Percentiles rank a stretch among this genome's conserved stretches.
Evolutionary conservation across 805 yeast species (phyloP).

Genomic region (Wickerhamomyces silvicola): DNA sequence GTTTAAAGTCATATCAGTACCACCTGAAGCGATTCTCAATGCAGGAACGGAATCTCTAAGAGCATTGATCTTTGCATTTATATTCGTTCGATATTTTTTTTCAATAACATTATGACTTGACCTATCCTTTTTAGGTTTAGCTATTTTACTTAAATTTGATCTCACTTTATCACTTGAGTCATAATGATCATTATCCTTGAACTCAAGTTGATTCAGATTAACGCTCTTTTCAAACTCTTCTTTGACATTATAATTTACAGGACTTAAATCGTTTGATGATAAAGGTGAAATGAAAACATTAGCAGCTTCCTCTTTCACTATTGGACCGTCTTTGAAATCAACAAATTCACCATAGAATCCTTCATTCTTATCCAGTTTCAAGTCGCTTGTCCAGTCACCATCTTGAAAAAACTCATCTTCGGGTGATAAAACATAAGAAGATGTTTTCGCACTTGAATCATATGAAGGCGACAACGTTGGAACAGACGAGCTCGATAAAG

Average conservation of each 20-base stretch:
- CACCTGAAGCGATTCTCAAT: constrained; percentile 54
- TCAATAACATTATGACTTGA: constrained; percentile 76
- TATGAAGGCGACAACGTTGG: constrained; percentile 19
- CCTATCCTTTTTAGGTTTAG: constrained; percentile 46
- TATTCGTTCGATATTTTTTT: constrained; percentile 72
- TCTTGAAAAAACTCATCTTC: constrained; percentile 13
- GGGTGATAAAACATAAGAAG: constrained; percentile 18
- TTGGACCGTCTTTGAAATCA: not conserved
- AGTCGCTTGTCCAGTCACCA: constrained; percentile 13
- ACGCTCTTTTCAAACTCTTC: constrained; percentile 3
- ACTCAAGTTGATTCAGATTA: constrained; percentile 1
- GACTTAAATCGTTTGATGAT: constrained; percentile 1
- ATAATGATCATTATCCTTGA: too few species aligned
- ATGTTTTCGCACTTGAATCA: constrained; percentile 15
- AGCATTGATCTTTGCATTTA: constrained; percentile 62
- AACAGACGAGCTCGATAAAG: constrained; percentile 16
- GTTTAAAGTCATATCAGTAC: constrained; percentile 34
- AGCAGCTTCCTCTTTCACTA: not conserved
- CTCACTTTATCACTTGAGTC: too few species aligned
- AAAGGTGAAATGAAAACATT: constrained; percentile 6
- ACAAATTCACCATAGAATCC: constrained; percentile 5
- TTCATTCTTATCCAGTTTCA: too few species aligned
- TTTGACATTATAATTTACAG: constrained; percentile 2
- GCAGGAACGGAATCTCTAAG: constrained; percentile 76
- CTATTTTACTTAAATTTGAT: constrained; percentile 14